Conservation (phyloP, 139 green algal species). For the Haematococcus sp. region DNA sequence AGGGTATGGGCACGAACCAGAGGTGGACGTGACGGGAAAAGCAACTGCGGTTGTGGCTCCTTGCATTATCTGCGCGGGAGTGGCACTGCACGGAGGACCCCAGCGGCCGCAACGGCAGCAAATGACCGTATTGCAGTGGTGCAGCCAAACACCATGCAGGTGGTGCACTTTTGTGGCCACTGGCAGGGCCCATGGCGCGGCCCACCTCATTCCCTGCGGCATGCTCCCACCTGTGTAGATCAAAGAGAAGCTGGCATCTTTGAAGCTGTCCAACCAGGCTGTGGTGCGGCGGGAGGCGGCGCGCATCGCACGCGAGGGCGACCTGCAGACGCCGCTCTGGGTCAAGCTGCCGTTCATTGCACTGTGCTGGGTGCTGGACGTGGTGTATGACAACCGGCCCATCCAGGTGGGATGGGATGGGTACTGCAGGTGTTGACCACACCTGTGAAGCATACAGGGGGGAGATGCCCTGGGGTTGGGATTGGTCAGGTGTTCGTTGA, state of each 20-base stretch:
- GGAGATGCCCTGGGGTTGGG: neutral
- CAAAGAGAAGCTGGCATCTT: constrained; percentile 35
- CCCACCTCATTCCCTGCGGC: too few relatives aligned
- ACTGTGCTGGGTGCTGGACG: constrained; percentile 79
- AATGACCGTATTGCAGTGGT: too few relatives aligned
- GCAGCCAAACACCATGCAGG: too few relatives aligned
- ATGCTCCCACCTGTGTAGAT: constrained; percentile 23
- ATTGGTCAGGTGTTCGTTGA: neutral
- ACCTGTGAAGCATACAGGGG: too few relatives aligned
- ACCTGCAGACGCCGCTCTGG: constrained; percentile 21
- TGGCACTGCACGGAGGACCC: too few relatives aligned
- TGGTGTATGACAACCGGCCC: constrained; percentile 65
- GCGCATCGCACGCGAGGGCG: constrained; percentile 22
- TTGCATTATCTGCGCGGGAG: too few relatives aligned
- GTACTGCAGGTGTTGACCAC: neutral
- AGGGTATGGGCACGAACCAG: too few relatives aligned
- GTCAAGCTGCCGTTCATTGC: constrained; percentile 59
- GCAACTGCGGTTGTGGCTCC: too few relatives aligned
- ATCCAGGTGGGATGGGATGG: constrained; percentile 22
- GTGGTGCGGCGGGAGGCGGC: constrained; percentile 67
- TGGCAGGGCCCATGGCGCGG: too few relatives aligned
- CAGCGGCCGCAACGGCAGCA: too few relatives aligned
- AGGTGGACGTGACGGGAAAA: too few relatives aligned
- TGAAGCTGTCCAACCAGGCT: constrained; percentile 68
- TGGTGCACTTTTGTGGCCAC: too few relatives aligned